Evolutionary conservation across 768 basidiomycete species (phyloP), one percentile per base, ranked within the genome.

Genomic region (Lactarius sanguifluus): DNA sequence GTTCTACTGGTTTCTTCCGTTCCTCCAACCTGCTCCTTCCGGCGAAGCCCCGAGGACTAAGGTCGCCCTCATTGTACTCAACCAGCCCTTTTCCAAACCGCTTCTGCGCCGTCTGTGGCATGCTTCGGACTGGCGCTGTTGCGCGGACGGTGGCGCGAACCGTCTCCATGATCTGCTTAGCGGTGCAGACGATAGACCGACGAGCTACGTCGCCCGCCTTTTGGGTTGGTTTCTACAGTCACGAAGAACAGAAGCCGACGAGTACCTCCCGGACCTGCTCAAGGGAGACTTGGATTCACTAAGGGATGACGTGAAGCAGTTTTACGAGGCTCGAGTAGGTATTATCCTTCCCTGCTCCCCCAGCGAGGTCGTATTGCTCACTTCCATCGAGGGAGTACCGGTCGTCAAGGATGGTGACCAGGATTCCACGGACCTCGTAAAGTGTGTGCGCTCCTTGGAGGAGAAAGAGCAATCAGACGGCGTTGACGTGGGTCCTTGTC

Each of bases 231-330:
- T 69, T 52, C 43, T 57, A 57, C 57, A 7, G 36, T 5, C 15
- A 23, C 59, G 15, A 40, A 40, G 41, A 59, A 13, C 25, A 15
- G 20, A 32, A 52, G 10, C 64, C 92, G 91, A 58, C 8, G 13
- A 64, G 20, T 94, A 84, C 74, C 73, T 88, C 6, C 97, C 97
- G 0, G 84, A 95, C 74, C 75, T 96, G 25, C 90, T 99, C 73
- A 96, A 92, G 76, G 97, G 96, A 32, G 97, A 99, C 76, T 76
- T 98, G 34, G 97, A 98, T 75, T 98, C 95, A 10, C 73, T 97
- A 50, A 81, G 92, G 13, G 75, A 80, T 2, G 91, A 95, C 55
- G 95, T 96, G 7, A 80, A 80, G 54, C 73, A 74, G 32, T 94
- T 84, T 73, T 98, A 97, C 73, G 74, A 78, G 13, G 74, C 78